A percentile compares a stretch with the other conserved stretches of the same genome.
Evolutionary conservation across 1,284 basidiomycete genomes (phyloP).

Genomic region (Schizopora paradoxa): DNA sequence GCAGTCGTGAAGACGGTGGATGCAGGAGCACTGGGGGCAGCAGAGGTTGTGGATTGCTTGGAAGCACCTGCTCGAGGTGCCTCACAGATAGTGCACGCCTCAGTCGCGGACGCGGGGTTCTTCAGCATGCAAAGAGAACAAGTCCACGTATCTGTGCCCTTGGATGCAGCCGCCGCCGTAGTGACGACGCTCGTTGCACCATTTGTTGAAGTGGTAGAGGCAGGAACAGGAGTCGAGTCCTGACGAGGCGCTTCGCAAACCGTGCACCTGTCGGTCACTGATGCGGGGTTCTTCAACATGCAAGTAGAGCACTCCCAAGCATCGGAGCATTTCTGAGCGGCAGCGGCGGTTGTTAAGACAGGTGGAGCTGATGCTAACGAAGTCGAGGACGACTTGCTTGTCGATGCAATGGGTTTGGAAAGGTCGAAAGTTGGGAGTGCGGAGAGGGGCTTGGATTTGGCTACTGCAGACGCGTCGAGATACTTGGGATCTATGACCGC

Average conservation of each 20-base stretch:
- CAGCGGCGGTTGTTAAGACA: conserved; percentile 23
- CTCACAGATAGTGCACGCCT: conserved; percentile 51
- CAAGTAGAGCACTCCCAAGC: conserved; percentile 44
- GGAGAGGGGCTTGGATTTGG: conserved; percentile 25
- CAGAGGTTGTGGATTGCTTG: conserved; percentile 14
- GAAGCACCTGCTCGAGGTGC: conserved; percentile 31
- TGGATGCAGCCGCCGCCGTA: conserved; percentile 16
- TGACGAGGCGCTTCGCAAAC: conserved; percentile 37
- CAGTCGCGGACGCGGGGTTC: conserved; percentile 38
- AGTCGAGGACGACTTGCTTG: neutral
- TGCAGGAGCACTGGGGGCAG: conserved; percentile 36
- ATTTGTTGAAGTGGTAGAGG: too few relatives aligned
- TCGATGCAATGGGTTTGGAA: neutral
- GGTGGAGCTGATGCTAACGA: conserved; percentile 1
- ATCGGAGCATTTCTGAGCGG: conserved; percentile 36
- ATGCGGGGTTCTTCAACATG: conserved; percentile 34
- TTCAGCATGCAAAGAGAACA: conserved; percentile 42
- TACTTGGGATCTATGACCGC: conserved; percentile 32
- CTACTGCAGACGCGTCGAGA: conserved; percentile 31
- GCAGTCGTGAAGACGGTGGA: conserved; percentile 48
- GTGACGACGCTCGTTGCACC: too few relatives aligned
- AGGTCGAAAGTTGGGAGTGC: conserved; percentile 43
- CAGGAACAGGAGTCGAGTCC: too few relatives aligned
- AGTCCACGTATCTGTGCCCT: conserved; percentile 34
- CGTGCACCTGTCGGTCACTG: conserved; percentile 32